Conservation (phyloP, 1,284 basidiomycete species). For the Tremellales sp. region DNA sequence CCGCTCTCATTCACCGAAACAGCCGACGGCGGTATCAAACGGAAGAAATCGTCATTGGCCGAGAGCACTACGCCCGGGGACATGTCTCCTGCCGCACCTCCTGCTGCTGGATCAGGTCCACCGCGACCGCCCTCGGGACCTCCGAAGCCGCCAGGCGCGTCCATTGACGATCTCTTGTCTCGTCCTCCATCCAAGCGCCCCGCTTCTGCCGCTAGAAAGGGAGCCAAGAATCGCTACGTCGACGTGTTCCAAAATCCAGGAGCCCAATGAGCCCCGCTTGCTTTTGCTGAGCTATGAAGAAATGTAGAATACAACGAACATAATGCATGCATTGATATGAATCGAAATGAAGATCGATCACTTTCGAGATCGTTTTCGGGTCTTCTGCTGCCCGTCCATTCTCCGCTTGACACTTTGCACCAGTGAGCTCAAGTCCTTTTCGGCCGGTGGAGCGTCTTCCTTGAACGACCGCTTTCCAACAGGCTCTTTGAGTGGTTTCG, state of each 20-base stretch:
- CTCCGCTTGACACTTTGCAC: conserved; percentile 85
- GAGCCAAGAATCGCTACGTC: conserved; percentile 74
- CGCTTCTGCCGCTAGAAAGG: conserved; percentile 56
- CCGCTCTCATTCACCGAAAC: conserved; percentile 16
- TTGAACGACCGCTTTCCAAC: conserved; percentile 9
- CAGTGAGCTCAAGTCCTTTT: conserved; percentile 59
- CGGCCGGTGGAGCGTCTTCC: conserved; percentile 12
- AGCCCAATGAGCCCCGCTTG: conserved; percentile 1
- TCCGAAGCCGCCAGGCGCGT: conserved; percentile 13
- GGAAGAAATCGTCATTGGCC: conserved; percentile 24
- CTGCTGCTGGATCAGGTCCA: conserved; percentile 7
- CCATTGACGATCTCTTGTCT: conserved; percentile 44
- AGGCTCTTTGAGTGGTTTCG: conserved; percentile 38
- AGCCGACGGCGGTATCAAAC: conserved; percentile 50
- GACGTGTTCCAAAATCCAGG: conserved; percentile 38
- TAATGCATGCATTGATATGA: no score
- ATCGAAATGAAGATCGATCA: neutral
- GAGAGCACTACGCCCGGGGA: conserved; percentile 44
- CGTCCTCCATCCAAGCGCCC: conserved; percentile 42
- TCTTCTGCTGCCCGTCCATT: conserved; percentile 29
- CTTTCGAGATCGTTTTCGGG: conserved; percentile 24
- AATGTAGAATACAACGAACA: neutral
- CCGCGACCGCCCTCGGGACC: conserved; percentile 14
- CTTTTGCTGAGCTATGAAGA: no score
- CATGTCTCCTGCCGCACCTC: neutral